phyloP scores from a whole-genome alignment of 768 basidiomycete genomes.

The Lyophyllum atratum region DNA sequence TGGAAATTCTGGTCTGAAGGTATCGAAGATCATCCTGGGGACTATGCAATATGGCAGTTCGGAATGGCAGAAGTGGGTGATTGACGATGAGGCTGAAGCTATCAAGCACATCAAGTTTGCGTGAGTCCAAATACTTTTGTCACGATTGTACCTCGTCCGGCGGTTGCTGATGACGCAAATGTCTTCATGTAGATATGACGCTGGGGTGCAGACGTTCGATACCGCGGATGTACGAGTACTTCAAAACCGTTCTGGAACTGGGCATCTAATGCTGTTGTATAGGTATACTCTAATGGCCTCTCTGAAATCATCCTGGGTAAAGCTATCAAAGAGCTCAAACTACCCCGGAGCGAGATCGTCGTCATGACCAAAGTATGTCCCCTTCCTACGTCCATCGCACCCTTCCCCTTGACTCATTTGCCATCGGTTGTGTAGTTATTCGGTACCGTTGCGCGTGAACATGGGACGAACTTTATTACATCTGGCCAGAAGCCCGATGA shows the following conservation, averaged over 20 bases:
- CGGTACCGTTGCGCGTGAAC: conserved; percentile 29
- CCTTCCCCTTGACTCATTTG: not conserved
- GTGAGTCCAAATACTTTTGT: too few relatives aligned
- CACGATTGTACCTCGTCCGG: too few relatives aligned
- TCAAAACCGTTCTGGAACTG: not conserved
- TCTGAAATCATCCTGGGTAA: conserved; percentile 67
- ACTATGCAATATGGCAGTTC: conserved; percentile 60
- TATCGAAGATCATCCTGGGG: conserved; percentile 67
- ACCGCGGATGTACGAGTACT: conserved; percentile 41
- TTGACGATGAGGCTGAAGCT: conserved; percentile 47
- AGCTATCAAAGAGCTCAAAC: conserved; percentile 63
- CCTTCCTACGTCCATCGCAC: not conserved
- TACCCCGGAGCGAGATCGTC: conserved; percentile 77
- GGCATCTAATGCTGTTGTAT: not conserved
- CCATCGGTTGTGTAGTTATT: conserved; percentile 38
- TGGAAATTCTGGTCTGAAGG: conserved; percentile 58
- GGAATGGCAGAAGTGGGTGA: conserved; percentile 51
- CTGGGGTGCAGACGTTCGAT: conserved; percentile 66
- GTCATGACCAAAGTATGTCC: conserved; percentile 69
- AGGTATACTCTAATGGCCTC: conserved; percentile 65
- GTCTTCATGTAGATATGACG: conserved; percentile 56
- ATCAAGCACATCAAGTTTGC: conserved; percentile 54
- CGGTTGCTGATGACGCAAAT: not conserved
- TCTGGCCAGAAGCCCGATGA: conserved; percentile 29
- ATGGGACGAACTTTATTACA: conserved; percentile 11